These are phyloP conservation scores for Fusarium longipes DNA, from an alignment of 2,329 filamentous ascomycete genomes.

Conservation along the genomic window DNA sequence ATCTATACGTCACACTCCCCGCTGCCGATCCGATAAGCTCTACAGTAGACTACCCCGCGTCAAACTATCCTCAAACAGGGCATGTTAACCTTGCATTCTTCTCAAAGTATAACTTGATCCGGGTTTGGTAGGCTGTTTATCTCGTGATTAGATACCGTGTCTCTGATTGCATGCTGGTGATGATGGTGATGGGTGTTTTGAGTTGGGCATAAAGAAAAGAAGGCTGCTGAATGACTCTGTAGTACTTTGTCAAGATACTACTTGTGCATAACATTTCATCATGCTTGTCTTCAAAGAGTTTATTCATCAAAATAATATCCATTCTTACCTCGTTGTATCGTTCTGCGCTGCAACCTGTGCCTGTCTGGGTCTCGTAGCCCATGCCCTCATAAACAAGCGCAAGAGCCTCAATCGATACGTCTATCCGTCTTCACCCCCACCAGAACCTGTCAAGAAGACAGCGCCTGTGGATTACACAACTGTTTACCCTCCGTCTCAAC, in stretches of 20 bases:
- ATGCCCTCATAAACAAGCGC: conserved; percentile 31
- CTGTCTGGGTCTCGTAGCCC: conserved; percentile 30
- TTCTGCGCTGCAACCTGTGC: conserved; percentile 19
- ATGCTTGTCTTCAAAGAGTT: conserved; percentile 31
- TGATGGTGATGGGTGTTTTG: not conserved
- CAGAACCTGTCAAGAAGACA: conserved; percentile 31
- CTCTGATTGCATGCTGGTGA: not conserved
- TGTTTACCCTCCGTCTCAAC: conserved; percentile 46
- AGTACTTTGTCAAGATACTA: not conserved
- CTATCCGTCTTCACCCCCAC: conserved; percentile 19
- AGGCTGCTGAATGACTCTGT: conserved; percentile 8
- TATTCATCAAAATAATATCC: conserved; percentile 12
- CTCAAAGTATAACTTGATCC: conserved; percentile 31
- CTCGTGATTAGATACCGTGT: not conserved
- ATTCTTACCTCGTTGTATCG: conserved; percentile 10
- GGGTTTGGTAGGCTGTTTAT: conserved; percentile 23
- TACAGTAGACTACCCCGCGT: conserved; percentile 33
- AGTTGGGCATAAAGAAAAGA: conserved; percentile 31
- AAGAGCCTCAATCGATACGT: conserved; percentile 31
- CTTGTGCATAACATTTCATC: not conserved
- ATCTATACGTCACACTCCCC: conserved; percentile 20
- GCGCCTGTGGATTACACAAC: conserved; percentile 40
- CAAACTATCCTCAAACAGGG: conserved; percentile 24
- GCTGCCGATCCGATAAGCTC: conserved; percentile 32
- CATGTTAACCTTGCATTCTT: conserved; percentile 34